Percentiles rank a stretch among this genome's conserved stretches.
Evolutionary conservation across 208 protist species (phyloP).

Genomic region (Trypanosoma conorhini): DNA sequence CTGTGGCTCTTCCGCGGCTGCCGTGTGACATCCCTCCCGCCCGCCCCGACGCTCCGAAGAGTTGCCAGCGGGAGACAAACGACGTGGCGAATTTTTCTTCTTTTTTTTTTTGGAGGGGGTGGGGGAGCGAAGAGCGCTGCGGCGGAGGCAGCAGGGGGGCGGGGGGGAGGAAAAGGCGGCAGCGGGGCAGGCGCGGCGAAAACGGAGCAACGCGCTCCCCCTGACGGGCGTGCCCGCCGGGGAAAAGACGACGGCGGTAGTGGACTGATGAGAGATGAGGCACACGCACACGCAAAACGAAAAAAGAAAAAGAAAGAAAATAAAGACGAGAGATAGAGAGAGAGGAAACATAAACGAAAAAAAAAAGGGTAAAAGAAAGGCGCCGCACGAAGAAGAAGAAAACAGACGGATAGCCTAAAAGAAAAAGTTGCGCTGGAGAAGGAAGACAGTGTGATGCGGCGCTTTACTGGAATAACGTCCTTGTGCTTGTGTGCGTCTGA

Average conservation of each 20-base stretch:
- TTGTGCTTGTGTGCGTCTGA: too few relatives aligned
- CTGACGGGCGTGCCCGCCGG: too few relatives aligned
- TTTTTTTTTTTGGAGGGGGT: too few relatives aligned
- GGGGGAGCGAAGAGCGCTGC: too few relatives aligned
- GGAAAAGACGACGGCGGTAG: not conserved
- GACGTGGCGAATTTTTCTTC: too few relatives aligned
- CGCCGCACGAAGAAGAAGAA: too few relatives aligned
- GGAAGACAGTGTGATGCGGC: too few relatives aligned
- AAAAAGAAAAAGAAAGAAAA: constrained; percentile 9
- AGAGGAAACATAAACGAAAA: not conserved
- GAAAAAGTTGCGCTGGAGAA: too few relatives aligned
- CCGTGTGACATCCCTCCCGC: not conserved
- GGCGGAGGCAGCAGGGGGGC: not conserved
- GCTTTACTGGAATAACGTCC: too few relatives aligned
- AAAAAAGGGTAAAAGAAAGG: not conserved
- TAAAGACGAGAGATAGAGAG: not conserved
- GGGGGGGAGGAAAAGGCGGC: not conserved
- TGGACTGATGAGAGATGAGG: not conserved
- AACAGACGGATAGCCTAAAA: too few relatives aligned
- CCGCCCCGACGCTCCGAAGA: not conserved
- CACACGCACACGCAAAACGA: not conserved
- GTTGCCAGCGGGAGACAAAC: not conserved
- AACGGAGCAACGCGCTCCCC: too few relatives aligned
- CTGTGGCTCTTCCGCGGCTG: not conserved
- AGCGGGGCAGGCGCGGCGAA: too few relatives aligned